Base-by-base conservation (phyloP, 2,329 filamentous ascomycete species). In the Sphaerulina populicola region DNA sequence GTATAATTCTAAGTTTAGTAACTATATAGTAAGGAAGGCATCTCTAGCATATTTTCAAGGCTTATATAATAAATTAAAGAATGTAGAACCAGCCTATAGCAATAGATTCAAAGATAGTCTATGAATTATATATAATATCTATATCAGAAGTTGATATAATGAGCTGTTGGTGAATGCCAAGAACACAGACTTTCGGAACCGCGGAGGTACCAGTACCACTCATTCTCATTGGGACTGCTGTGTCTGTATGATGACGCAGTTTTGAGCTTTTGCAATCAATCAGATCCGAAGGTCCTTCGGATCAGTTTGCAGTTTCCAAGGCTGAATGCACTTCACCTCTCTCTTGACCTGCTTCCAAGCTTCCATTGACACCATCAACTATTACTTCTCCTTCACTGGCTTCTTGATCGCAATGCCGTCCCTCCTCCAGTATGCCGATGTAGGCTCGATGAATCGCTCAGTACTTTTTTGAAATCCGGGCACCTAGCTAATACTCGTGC, bases 401-500 rank as follows among this genome's bases (percentile, higher is more conserved):
- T 23, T 23, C 7, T 23, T 9, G 6, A 23, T 18, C 27, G 18
- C 15, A 15, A 37, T 15, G 31, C 36, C 39, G 14, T 50, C 38
- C 37, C 21, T 52, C 9, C 14, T 38, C 3, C 15, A 47, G 27
- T 47, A 47, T 27, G 49, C 44, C 6, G 48, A 52, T 23, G 49
- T 52, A 38, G 7, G 49, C 40, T 23, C 44, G 14, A 12, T 35
- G 10, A 35, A 9, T 11, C 2, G 23, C n/a, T 18, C 41, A 11
- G 31, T 36, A 15, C 29, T n/a, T n/a, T n/a, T n/a, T n/a, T n/a
- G n/a, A n/a, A n/a, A 30, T n/a, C 30, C 8, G 11, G 15, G 18
- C 21, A 7, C 4, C 12, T 31, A 50, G 37, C 50, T 48, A 45
- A 57, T 47, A 51, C 18, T 27, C 38, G 30, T 27, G 23, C 23